phyloP scores from a whole-genome alignment of 805 yeast species.

The Candida ponderosae region DNA sequence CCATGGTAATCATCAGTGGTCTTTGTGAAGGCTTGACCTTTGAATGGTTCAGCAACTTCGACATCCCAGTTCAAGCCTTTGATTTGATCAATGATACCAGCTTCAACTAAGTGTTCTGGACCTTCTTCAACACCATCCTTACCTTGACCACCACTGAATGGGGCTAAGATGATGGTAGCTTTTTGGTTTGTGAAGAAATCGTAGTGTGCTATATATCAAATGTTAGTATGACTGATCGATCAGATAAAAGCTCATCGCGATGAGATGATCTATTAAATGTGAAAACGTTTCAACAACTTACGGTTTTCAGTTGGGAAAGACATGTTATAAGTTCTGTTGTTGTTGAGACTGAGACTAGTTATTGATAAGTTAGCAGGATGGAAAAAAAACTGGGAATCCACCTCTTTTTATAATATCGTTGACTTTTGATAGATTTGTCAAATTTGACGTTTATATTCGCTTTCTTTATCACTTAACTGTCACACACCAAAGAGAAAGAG shows the following conservation, averaged over 20 bases:
- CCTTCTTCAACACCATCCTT: slow-evolving; percentile 92
- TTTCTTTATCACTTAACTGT: slow-evolving; percentile 18
- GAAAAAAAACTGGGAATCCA: background rate
- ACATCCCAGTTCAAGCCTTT: slow-evolving; percentile 68
- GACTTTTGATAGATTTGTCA: background rate
- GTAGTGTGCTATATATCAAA: slow-evolving; percentile 25
- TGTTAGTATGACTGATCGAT: background rate
- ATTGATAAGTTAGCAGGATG: background rate
- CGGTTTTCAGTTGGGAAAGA: background rate
- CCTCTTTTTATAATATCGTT: background rate
- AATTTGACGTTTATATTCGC: slow-evolving; percentile 15
- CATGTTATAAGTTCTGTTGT: background rate
- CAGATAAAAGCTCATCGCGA: background rate
- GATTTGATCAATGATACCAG: slow-evolving; percentile 62
- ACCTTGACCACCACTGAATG: slow-evolving; percentile 94
- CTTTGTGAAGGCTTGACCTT: slow-evolving; percentile 39
- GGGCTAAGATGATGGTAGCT: slow-evolving; percentile 75
- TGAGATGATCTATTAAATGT: background rate
- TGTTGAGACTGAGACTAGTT: background rate
- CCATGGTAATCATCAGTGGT: slow-evolving; percentile 40
- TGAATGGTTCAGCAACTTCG: slow-evolving; percentile 44
- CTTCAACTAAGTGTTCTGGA: slow-evolving; percentile 70
- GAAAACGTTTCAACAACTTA: background rate
- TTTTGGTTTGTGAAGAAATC: slow-evolving; percentile 46
- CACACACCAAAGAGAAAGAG: too few relatives aligned